Evolutionary conservation across 1,284 basidiomycete species (phyloP), one percentile per base, ranked within the genome.

Genomic region (Tilletia setariae): DNA sequence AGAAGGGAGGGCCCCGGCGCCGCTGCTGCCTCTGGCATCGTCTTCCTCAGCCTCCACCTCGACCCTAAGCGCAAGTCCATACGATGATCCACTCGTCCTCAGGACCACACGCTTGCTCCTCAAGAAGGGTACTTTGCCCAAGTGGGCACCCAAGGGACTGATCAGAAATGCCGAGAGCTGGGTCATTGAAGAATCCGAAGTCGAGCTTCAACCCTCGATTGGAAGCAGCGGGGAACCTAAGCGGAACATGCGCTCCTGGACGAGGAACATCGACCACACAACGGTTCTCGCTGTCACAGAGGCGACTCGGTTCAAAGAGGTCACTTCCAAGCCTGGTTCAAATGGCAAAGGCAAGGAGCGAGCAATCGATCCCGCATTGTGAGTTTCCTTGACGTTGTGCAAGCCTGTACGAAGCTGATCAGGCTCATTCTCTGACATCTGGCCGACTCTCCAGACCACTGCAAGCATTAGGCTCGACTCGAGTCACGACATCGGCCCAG

Each of bases 41-140:
- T 49, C 47, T n/a, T 11, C 7, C 16, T 59, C 16, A 16, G 11
- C 42, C 25, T 23, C 35, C 2, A n/a, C 49, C 13, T 28, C 65
- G 8, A 67, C 69, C n/a, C 67, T 68, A 3, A 69, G 72, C 0
- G 70, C 69, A 28, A 47, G n/a, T 9, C 56, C n/a, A 46, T 44
- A 49, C 32, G 16, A 47, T 70, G 15, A 71, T 68, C 66, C 82
- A 0, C 91, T 92, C 30, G 88, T 90, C 13, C 87, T 98, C n/a
- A 84, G 89, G 67, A 97, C 94, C 0, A 91, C 90, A 1, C 89
- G 94, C 28, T 89, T 98, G 72, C 92, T 98, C 76, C 87, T 96
- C 76, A 98, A 98, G 85, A 87, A 89, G 47, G 94, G 94, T 9
- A 88, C 91, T 15, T 85, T 96, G 66, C 94, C 94, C 2, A 87